Base-by-base conservation (phyloP, 805 yeast species). In the Sugiyamaella lignohabitans region DNA sequence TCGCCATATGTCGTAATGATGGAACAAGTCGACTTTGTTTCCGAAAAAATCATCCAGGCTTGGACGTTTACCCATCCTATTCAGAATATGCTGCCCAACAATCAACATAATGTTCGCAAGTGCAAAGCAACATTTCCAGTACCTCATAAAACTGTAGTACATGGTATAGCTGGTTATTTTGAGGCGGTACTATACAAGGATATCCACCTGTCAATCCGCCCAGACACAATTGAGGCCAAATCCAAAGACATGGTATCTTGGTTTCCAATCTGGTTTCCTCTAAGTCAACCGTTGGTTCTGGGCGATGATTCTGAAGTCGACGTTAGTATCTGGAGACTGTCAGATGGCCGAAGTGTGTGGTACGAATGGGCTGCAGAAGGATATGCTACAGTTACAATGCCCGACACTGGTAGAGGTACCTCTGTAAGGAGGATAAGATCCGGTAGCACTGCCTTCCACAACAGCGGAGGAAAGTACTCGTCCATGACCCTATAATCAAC, bases 141-240 rank as follows among this genome's bases (percentile, higher is more conserved):
- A 4, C 68, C 70, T 14, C 64, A 73, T 27, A 70, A 74, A 45
- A 76, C 83, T 1, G 73, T 73, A 17, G 61, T 86, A 2, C 89
- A 87, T 60, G 96, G 91, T 0, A 61, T 88, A 30, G 68, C 79
- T 2, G 96, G 96, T 0, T 80, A 70, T 58, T 89, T 89, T 58
- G 72, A 72, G n/a, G 80, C 93, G 0, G 74, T 65, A 2, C 69
- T 88, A n/a, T 85, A 79, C 60, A 76, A 73, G 1, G 82, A 78
- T 40, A 68, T 80, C 20, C 59, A 59, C 5, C 66, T 85, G 3
- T 75, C 83, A 23, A 80, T 74, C 14, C 63, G 67, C 27, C 79
- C 80, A 1, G 68, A 63, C 17, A 59, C 63, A 21, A 59, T 45
- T 42, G 51, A 55, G 24, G 42, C 46, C 5, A 59, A 57, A 11